Base-by-base conservation (phyloP, 2,329 filamentous ascomycete genomes). In the Colletotrichum cereale region DNA sequence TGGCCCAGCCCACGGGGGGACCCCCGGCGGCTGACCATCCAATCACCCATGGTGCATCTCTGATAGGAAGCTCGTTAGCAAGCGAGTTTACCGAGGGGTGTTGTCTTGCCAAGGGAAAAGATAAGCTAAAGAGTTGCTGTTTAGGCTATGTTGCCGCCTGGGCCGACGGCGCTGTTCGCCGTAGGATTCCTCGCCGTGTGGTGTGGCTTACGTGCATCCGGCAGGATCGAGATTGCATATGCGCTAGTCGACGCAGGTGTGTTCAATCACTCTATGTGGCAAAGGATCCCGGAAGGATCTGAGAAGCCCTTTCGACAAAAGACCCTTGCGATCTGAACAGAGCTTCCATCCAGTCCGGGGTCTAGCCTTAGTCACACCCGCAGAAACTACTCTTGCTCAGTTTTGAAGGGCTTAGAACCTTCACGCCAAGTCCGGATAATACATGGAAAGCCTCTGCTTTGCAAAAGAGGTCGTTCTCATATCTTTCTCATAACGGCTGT, bases 141-240 rank as follows among this genome's bases (percentile, higher is more conserved):
- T 40, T 26, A 58, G 55, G 55, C 55, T 40, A 42, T 34, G 36
- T n/a, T n/a, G n/a, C 36, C 55, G 36, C 18, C 55, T 58, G 55
- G 55, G 18, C 55, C 55, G 55, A 42, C 55, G 55, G 55, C 38
- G n/a, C 55, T 38, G 55, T 42, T 58, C 55, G 36, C 50, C 38
- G 55, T 12, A 58, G 55, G 55, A 58, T 58, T 58, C 24, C 36
- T 3, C 36, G 55, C 36, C 24, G 36, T 38, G n/a, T 47, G 8
- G 36, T 38, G n/a, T 47, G 8, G 44, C 55, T 58, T 58, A 58
- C 34, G 34, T 24, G 55, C 34, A 18, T 58, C 31, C 36, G 7
- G 21, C 36, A 58, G 55, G 55, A 58, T 58, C 26, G 6, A n/a
- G 44, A 24, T 47, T 47, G 44, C 44, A 47, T 47, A 42, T 36